Evolutionary conservation across 495 filamentous ascomycete genomes (phyloP).

Genomic region (Bombardia bombarda): DNA sequence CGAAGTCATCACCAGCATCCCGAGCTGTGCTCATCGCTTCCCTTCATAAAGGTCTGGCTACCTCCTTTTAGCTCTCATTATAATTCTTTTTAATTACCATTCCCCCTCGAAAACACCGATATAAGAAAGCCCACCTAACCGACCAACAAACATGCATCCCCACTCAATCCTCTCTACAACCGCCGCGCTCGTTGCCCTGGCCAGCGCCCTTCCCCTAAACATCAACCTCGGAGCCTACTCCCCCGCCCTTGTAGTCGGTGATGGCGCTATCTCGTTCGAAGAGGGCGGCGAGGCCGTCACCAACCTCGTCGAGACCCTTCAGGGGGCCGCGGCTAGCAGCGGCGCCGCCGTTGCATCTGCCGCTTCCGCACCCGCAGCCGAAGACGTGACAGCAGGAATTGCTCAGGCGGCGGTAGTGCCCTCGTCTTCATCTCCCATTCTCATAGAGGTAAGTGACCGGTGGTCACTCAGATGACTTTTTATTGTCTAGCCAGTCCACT

Average conservation of each 20-base stretch:
- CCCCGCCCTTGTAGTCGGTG: slow-evolving; percentile 50
- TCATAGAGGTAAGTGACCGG: slow-evolving; percentile 2
- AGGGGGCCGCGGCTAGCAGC: slow-evolving; percentile 6
- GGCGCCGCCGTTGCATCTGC: not conserved
- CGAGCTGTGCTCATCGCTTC: slow-evolving; percentile 1
- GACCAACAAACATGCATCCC: slow-evolving; percentile 12
- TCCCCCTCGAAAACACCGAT: not conserved
- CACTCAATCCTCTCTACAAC: slow-evolving; percentile 8
- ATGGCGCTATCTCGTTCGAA: slow-evolving; percentile 47
- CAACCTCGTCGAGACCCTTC: slow-evolving; percentile 7
- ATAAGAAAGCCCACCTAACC: not conserved
- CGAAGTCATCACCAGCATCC: not conserved
- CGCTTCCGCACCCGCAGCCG: not conserved
- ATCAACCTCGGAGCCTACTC: slow-evolving; percentile 55
- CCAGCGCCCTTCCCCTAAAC: slow-evolving; percentile 35
- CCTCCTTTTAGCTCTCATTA: not conserved
- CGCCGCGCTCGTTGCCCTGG: slow-evolving; percentile 6
- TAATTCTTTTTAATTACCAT: not conserved
- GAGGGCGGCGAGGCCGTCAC: slow-evolving; percentile 25
- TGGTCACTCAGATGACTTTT: not conserved
- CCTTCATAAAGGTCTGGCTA: not conserved
- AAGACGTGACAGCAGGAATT: not conserved
- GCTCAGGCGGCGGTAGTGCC: not conserved
- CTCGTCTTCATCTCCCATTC: not conserved
- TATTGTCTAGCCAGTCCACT: not conserved